A percentile compares a stretch with the other conserved stretches of the same genome.
phyloP scores from a whole-genome alignment of 805 yeast species.

The Ogataea corticis region DNA sequence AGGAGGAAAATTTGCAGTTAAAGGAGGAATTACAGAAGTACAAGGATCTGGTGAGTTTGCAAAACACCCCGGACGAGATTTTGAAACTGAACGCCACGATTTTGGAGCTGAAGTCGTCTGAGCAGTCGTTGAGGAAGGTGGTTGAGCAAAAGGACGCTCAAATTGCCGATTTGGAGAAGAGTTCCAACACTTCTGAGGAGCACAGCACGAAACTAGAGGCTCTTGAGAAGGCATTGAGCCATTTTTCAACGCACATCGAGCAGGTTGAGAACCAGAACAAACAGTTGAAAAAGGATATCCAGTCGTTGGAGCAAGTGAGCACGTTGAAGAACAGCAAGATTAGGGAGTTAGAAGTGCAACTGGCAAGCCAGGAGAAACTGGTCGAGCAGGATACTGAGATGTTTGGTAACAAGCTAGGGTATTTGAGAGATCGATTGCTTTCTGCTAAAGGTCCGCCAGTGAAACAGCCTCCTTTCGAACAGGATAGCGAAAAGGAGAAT shows the following conservation, averaged over 20 bases:
- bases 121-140: slow-evolving; percentile 26
- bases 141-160: slow-evolving; percentile 16
- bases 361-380: slow-evolving; percentile 50
- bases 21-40: slow-evolving; percentile 35
- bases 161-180: slow-evolving; percentile 20
- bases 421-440: slow-evolving; percentile 28
- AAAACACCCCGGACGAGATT: slow-evolving; percentile 19
- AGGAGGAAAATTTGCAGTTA: slow-evolving; percentile 41
- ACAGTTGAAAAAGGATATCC: slow-evolving; percentile 55
- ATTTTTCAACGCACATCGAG: slow-evolving; percentile 55
- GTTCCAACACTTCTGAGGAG: slow-evolving; percentile 11
- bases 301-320: slow-evolving; percentile 54
- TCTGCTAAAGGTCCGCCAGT: slow-evolving; percentile 21
- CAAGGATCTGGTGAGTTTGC: slow-evolving; percentile 16
- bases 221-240: slow-evolving; percentile 58
- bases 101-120: slow-evolving; percentile 21
- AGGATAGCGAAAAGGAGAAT: slow-evolving; percentile 19
- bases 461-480: slow-evolving; percentile 4
- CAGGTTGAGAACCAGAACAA: slow-evolving; percentile 65
- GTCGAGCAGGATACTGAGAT: slow-evolving; percentile 48
- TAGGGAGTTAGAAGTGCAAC: slow-evolving; percentile 48
- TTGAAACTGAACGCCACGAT: slow-evolving; percentile 26
- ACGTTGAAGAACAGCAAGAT: slow-evolving; percentile 60
- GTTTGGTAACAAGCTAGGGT: slow-evolving; percentile 46
- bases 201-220: slow-evolving; percentile 44